phyloP scores from a whole-genome alignment of 805 yeast species.

The Zygosaccharomyces bisporus region DNA sequence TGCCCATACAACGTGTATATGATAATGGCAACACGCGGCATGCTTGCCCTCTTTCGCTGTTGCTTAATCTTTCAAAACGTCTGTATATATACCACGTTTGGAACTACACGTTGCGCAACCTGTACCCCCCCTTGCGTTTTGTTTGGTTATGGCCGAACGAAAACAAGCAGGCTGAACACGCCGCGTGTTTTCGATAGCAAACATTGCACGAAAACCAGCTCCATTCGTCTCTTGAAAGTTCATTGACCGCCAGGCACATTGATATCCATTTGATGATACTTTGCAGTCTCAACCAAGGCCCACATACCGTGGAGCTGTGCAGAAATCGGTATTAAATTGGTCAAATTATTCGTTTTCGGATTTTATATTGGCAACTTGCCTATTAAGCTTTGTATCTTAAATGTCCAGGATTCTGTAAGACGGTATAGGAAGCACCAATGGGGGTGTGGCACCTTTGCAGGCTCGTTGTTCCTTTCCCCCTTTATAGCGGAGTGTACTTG shows the following conservation, averaged over 20 bases:
- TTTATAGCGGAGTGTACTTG: no score
- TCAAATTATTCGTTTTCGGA: no score
- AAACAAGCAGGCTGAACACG: not conserved
- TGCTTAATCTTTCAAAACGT: not conserved
- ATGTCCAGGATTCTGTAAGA: no score
- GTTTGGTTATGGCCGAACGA: not conserved
- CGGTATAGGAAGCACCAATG: no score
- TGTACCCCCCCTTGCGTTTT: not conserved
- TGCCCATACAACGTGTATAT: conserved; percentile 83
- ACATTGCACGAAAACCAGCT: not conserved
- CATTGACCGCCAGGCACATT: not conserved
- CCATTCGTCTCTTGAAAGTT: not conserved
- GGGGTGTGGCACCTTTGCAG: no score
- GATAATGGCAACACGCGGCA: conserved; percentile 60
- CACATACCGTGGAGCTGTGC: no score
- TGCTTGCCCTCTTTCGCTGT: conserved; percentile 6
- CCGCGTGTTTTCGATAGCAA: not conserved
- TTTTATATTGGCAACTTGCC: no score
- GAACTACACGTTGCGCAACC: not conserved
- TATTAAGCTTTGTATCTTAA: no score
- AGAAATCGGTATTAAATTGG: no score
- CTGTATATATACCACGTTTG: not conserved
- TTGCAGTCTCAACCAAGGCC: no score
- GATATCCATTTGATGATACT: no score
- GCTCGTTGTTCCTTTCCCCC: no score